Conservation (phyloP, 179 eudicot species). For the Vitellaria paradoxa region DNA sequence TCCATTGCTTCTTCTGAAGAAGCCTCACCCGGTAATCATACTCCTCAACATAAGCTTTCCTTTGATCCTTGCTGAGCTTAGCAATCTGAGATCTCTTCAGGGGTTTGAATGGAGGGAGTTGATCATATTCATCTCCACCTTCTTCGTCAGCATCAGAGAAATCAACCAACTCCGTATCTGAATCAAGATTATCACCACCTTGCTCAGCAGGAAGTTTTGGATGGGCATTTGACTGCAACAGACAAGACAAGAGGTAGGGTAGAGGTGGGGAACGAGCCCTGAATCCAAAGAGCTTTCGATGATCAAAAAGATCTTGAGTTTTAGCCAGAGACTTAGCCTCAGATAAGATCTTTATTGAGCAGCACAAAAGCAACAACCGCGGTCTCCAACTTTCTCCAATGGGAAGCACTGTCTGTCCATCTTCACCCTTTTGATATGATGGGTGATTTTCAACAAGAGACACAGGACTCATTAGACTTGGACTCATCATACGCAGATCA, state of each 20-base stretch:
- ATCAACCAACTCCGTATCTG: constrained; percentile 52
- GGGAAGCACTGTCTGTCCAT: constrained; percentile 54
- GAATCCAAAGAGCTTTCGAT: constrained; percentile 47
- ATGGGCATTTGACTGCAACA: constrained; percentile 53
- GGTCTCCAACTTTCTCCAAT: constrained; percentile 76
- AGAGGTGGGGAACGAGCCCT: constrained; percentile 49
- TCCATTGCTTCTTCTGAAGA: constrained; percentile 64
- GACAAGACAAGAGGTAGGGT: constrained; percentile 50
- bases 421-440: constrained; percentile 34
- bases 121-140: constrained; percentile 60
- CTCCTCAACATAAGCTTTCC: constrained; percentile 64
- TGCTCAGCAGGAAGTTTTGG: constrained; percentile 55
- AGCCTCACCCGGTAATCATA: constrained; percentile 70
- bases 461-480: constrained; percentile 51
- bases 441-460: constrained; percentile 79
- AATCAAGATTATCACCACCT: constrained; percentile 44
- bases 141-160: constrained; percentile 50
- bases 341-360: constrained; percentile 67
- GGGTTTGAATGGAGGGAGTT: constrained; percentile 65
- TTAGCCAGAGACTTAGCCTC: constrained; percentile 42
- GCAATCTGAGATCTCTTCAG: constrained; percentile 48
- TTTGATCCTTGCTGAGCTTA: constrained; percentile 56
- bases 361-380: constrained; percentile 63
- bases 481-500: constrained; percentile 48
- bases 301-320: constrained; percentile 34